Percentiles rank a stretch among this genome's conserved stretches.
phyloP scores from a whole-genome alignment of 495 filamentous ascomycete species.

The Penicillium macrosclerotiorum region DNA sequence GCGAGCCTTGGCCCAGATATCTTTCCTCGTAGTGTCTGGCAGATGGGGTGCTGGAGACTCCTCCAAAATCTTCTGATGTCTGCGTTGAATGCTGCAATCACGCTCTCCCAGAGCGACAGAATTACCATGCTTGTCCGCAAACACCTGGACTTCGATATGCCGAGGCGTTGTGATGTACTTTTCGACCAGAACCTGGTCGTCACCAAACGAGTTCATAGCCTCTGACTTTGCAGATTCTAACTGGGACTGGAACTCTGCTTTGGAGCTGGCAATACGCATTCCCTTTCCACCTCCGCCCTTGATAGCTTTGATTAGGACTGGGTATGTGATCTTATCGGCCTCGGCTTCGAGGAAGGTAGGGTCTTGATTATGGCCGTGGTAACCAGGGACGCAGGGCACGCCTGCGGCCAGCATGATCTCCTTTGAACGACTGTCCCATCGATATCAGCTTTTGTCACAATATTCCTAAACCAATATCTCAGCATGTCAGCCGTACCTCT shows the following conservation, averaged over 20 bases:
- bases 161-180: constrained; percentile 93
- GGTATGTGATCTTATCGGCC: constrained; percentile 81
- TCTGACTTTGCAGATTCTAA: constrained; percentile 86
- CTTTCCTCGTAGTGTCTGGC: constrained; percentile 71
- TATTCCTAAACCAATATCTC: too few species aligned
- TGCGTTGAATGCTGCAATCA: constrained; percentile 81
- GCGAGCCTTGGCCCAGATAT: constrained; percentile 91
- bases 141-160: constrained; percentile 97
- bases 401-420: constrained; percentile 93
- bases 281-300: constrained; percentile 97
- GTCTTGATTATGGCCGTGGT: constrained; percentile 86
- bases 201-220: constrained; percentile 86
- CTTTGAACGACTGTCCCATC: constrained; percentile 63
- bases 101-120: constrained; percentile 81
- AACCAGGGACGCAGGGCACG: constrained; percentile 94
- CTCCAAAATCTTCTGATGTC: constrained; percentile 97
- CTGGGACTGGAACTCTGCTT: constrained; percentile 76
- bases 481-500: constrained; percentile 56
- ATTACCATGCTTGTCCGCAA: constrained; percentile 87
- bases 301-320: constrained; percentile 94
- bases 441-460: constrained; percentile 1
- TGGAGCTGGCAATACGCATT: constrained; percentile 86
- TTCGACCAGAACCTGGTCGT: constrained; percentile 95
- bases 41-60: constrained; percentile 92
- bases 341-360: constrained; percentile 65